Percentiles rank a stretch among this genome's conserved stretches.
These are phyloP conservation scores for Stephania cephalantha DNA, from an alignment of 164 flowering plant genomes.

Conservation along the genomic window DNA sequence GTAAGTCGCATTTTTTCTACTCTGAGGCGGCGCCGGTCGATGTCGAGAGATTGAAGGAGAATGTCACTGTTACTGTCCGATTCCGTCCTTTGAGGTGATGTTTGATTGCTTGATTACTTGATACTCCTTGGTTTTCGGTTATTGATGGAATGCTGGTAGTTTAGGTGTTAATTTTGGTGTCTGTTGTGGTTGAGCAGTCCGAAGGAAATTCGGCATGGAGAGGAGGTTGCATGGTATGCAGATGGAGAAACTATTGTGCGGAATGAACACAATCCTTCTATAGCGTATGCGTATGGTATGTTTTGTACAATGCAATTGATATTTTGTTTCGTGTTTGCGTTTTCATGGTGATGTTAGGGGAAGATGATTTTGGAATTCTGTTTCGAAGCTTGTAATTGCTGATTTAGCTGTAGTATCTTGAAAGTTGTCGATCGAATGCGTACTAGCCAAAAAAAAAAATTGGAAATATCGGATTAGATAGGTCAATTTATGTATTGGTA, in stretches of 20 bases:
- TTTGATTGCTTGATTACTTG: neutral
- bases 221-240: constrained; percentile 96
- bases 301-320: neutral
- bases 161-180: constrained; percentile 9
- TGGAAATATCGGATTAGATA: neutral
- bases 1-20: constrained; percentile 48
- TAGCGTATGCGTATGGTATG: constrained; percentile 94
- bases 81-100: constrained; percentile 90
- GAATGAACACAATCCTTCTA: constrained; percentile 71
- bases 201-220: constrained; percentile 92
- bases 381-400: neutral
- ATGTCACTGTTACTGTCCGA: constrained; percentile 90
- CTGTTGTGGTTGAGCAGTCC: constrained; percentile 41
- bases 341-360: neutral
- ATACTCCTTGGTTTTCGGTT: constrained; percentile 1
- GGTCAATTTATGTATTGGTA: neutral
- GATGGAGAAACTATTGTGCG: constrained; percentile 92
- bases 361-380: neutral
- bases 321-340: neutral
- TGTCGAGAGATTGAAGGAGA: constrained; percentile 62
- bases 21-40: constrained; percentile 40
- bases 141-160: neutral
- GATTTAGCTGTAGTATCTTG: neutral
- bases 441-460: neutral
- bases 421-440: neutral